A percentile compares a stretch with the other conserved stretches of the same genome.
phyloP scores from a whole-genome alignment of 2,329 filamentous ascomycete genomes.

The Aspergillus pseudotamarii region DNA sequence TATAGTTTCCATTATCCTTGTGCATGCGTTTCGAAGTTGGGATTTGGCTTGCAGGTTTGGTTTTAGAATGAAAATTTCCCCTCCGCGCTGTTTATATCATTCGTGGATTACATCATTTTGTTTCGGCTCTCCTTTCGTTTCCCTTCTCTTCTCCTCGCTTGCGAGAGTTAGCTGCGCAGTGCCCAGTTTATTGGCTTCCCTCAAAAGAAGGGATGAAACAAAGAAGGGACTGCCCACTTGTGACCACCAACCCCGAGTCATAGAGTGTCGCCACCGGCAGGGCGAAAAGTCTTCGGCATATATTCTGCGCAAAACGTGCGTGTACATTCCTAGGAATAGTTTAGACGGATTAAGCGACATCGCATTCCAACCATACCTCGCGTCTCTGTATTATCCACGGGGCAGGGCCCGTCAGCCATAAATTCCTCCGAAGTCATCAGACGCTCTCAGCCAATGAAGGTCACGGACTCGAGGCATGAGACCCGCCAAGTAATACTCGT shows the following conservation, averaged over 20 bases:
- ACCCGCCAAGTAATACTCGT: conserved; percentile 1
- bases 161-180: neutral
- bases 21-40: neutral
- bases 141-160: neutral
- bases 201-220: conserved; percentile 6
- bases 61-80: conserved; percentile 3
- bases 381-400: neutral
- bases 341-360: neutral
- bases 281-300: neutral
- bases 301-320: neutral
- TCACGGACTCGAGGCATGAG: conserved; percentile 7
- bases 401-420: neutral
- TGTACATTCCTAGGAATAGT: neutral
- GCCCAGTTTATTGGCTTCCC: neutral
- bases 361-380: neutral
- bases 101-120: neutral
- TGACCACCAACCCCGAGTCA: neutral
- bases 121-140: neutral
- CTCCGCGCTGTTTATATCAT: neutral
- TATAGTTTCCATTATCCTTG: neutral
- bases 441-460: conserved; percentile 5
- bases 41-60: neutral
- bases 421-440: conserved; percentile 12
- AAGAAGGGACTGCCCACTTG: neutral
- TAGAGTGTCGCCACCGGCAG: neutral